phyloP scores from a whole-genome alignment of 23 red algal genomes.

The Gracilaria caudata region DNA sequence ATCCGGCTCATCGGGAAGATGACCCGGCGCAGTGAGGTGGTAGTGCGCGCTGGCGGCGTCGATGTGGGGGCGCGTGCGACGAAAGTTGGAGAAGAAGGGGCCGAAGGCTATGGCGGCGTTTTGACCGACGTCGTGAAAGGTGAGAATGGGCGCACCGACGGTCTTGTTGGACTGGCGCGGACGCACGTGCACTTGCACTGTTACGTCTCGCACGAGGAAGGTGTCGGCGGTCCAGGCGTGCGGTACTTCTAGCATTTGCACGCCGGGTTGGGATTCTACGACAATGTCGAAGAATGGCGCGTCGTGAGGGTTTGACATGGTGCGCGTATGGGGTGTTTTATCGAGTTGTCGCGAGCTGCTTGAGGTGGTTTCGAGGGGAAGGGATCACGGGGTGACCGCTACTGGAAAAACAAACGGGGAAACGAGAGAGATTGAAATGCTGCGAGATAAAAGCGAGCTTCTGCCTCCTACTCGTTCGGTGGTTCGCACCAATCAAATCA shows the following conservation, averaged over 20 bases:
- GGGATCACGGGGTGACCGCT: too few species aligned
- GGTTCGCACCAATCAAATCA: too few species aligned
- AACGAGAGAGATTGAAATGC: too few species aligned
- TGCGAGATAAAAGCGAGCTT: too few species aligned
- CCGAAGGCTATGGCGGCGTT: slow-evolving; percentile 49
- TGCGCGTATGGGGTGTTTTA: background rate
- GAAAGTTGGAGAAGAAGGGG: slow-evolving; percentile 55
- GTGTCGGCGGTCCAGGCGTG: slow-evolving; percentile 17
- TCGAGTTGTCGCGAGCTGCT: background rate
- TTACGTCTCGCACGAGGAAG: slow-evolving; percentile 27
- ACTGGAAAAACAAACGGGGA: too few species aligned
- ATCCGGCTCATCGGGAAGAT: slow-evolving; percentile 23
- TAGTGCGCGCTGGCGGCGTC: slow-evolving; percentile 63
- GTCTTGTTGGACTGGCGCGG: slow-evolving; percentile 21
- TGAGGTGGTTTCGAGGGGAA: background rate
- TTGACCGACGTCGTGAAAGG: slow-evolving; percentile 51
- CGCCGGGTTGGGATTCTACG: slow-evolving; percentile 33
- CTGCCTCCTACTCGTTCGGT: too few species aligned
- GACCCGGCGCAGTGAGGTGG: slow-evolving; percentile 50
- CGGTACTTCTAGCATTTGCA: slow-evolving; percentile 1
- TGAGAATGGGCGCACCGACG: slow-evolving; percentile 40
- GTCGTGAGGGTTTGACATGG: background rate
- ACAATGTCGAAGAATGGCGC: slow-evolving; percentile 8
- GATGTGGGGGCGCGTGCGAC: slow-evolving; percentile 30
- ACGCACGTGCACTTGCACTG: slow-evolving; percentile 30